A percentile compares a stretch with the other conserved stretches of the same genome.
Conservation (phyloP, 1,284 basidiomycete genomes). For the Termitomyces sp. region DNA sequence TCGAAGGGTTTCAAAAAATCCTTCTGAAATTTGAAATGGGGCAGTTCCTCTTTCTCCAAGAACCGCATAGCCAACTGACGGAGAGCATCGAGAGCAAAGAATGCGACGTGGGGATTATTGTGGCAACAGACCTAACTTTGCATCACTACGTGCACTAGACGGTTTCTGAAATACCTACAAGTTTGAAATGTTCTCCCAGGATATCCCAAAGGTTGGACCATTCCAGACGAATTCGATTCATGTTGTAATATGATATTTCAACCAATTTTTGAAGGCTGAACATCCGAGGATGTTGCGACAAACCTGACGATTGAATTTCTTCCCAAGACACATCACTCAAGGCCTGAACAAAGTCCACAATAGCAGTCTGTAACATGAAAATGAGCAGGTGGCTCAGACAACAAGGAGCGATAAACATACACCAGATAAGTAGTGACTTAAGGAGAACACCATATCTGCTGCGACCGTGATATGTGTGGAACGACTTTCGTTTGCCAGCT, state of each 20-base stretch:
- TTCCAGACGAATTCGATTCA: conserved; percentile 96
- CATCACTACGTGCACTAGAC: background rate
- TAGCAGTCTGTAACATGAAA: conserved; percentile 67
- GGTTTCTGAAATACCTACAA: conserved; percentile 46
- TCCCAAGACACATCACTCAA: conserved; percentile 99
- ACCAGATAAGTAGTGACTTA: conserved; percentile 91
- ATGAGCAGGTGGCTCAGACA: conserved; percentile 6
- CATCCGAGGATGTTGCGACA: conserved; percentile 88
- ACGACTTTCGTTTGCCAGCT: conserved; percentile 93
- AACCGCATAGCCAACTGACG: conserved; percentile 98
- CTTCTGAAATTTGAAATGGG: conserved; percentile 99
- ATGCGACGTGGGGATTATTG: conserved; percentile 93
- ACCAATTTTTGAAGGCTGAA: conserved; percentile 99
- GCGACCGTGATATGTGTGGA: conserved; percentile 98
- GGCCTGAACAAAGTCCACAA: conserved; percentile 96
- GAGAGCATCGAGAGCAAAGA: conserved; percentile 97
- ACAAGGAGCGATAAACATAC: conserved; percentile 44
- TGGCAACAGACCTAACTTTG: conserved; percentile 84
- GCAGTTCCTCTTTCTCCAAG: conserved; percentile 96
- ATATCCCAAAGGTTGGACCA: conserved; percentile 99
- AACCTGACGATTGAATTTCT: conserved; percentile 95
- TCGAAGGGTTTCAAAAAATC: conserved; percentile 99
- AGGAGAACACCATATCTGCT: conserved; percentile 98
- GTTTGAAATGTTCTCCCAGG: conserved; percentile 98
- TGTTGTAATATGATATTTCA: conserved; percentile 99